Conservation (phyloP, 208 protist species). For the Leishmania lainsoni region DNA sequence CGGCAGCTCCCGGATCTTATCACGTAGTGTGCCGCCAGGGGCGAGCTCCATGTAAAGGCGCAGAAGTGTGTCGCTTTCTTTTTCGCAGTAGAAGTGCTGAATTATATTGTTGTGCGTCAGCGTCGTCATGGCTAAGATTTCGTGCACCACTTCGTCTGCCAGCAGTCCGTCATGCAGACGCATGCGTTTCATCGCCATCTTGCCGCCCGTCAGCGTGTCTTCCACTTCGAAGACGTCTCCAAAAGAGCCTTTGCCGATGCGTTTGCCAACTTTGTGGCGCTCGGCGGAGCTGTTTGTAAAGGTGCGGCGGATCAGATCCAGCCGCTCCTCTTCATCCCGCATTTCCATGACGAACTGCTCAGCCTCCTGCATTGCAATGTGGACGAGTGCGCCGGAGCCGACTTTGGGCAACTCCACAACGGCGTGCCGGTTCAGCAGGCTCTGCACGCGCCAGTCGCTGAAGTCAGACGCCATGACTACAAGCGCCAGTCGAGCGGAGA, state of each 20-base stretch:
- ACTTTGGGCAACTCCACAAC: slow-evolving; percentile 85
- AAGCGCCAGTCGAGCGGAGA: slow-evolving; percentile 58
- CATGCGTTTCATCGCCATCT: slow-evolving; percentile 91
- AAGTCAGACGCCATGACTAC: slow-evolving; percentile 79
- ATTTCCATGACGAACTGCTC: slow-evolving; percentile 77
- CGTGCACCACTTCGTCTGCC: slow-evolving; percentile 76
- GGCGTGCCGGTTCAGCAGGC: slow-evolving; percentile 69
- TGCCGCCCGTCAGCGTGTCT: slow-evolving; percentile 82
- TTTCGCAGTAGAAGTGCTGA: slow-evolving; percentile 92
- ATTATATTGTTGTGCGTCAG: slow-evolving; percentile 94
- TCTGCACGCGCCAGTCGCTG: slow-evolving; percentile 80
- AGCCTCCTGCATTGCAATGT: slow-evolving; percentile 88
- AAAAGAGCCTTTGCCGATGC: slow-evolving; percentile 85
- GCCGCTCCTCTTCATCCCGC: slow-evolving; percentile 80
- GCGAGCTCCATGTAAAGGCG: slow-evolving; percentile 94
- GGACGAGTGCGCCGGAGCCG: slow-evolving; percentile 65
- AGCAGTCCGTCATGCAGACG: slow-evolving; percentile 83
- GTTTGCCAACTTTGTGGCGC: slow-evolving; percentile 59
- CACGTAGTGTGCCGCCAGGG: slow-evolving; percentile 81
- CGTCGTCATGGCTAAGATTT: slow-evolving; percentile 91
- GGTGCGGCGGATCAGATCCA: slow-evolving; percentile 76
- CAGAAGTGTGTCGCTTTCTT: slow-evolving; percentile 75
- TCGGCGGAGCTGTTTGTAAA: slow-evolving; percentile 64
- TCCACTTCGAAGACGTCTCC: slow-evolving; percentile 90
- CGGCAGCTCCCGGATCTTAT: slow-evolving; percentile 70